Evolutionary conservation across 257 asterid species (phyloP), one percentile per base, ranked within the genome.

Genomic region (Penstemon newberryi): DNA sequence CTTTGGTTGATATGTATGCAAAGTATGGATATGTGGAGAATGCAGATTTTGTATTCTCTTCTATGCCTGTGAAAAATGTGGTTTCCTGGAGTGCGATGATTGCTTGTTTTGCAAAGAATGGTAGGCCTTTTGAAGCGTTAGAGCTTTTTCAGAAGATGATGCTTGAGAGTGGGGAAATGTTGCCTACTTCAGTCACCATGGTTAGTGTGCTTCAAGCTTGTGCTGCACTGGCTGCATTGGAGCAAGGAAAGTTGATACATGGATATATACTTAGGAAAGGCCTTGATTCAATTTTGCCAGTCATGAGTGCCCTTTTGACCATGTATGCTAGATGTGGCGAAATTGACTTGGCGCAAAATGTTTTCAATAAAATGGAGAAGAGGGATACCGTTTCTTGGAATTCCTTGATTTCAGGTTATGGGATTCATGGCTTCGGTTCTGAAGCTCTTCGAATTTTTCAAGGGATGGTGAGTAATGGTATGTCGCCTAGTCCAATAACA

Each of bases 21-120:
- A 90, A 85, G 75, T 90, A 80, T 47, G 93, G 91, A 12, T 79
- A 81, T 37, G 90, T 88, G 43, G 75, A 73, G 46, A 67, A 57
- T 77, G 96, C 98, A 0, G 65, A 69, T 15, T 71, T 51, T 11
- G 93, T 90, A 8, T 92, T 92, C 66, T 65, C 64, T 15, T 66
- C 73, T 40, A 90, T 90, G 96, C 82, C 86, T 0, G 80, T 70
- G 52, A 92, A 82, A 77, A 92, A 89, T 75, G 79, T 89, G 64
- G 98, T 92, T 63, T 89, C 98, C 63, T 92, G 98, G 98, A 92
- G 87, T 56, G 96, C 98, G 4, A 84, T 92, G 96, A 86, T 92
- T 19, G 86, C 92, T 0, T 92, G 98, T 49, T 87, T 80, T 13
- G 84, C 96, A 0, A 92, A 86, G 79, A 92, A 89, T 7, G 91